Conservation (phyloP, 2,329 filamentous ascomycete species). For the Apiospora sp. region DNA sequence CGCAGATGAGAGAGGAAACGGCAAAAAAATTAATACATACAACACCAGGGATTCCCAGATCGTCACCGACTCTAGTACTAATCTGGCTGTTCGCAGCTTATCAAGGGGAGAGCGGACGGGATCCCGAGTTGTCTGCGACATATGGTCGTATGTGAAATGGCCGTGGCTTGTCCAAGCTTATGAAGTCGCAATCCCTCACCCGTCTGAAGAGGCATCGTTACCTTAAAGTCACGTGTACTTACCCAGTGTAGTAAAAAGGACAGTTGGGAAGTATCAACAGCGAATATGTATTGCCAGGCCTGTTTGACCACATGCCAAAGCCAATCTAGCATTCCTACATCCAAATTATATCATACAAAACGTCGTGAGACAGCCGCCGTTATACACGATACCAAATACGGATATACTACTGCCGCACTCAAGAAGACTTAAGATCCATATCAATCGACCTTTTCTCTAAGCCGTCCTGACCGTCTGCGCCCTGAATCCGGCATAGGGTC, state of each 20-base stretch:
- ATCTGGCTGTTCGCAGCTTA: slow-evolving; percentile 19
- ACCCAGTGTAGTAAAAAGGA: not conserved
- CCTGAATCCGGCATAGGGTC: slow-evolving; percentile 27
- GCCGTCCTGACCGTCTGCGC: slow-evolving; percentile 20
- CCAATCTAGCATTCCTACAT: not conserved
- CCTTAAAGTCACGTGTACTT: not conserved
- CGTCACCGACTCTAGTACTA: slow-evolving; percentile 23
- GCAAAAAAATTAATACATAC: slow-evolving; percentile 10
- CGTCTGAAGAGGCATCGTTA: not conserved
- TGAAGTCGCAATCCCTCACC: not conserved
- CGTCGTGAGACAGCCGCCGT: not conserved
- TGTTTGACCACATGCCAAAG: not conserved
- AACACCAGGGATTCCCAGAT: slow-evolving; percentile 21
- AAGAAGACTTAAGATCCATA: not conserved
- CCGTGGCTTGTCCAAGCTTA: not conserved
- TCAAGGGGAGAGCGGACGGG: slow-evolving; percentile 24
- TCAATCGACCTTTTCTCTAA: not conserved
- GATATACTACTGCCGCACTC: not conserved
- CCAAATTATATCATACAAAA: not conserved
- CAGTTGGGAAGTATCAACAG: not conserved
- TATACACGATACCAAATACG: not conserved
- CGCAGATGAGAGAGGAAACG: not conserved
- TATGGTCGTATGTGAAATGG: slow-evolving; percentile 19
- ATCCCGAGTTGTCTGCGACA: slow-evolving; percentile 24
- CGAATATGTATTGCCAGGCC: not conserved